Conservation (phyloP, 331 rosid species). For the Malus hybrid region DNA sequence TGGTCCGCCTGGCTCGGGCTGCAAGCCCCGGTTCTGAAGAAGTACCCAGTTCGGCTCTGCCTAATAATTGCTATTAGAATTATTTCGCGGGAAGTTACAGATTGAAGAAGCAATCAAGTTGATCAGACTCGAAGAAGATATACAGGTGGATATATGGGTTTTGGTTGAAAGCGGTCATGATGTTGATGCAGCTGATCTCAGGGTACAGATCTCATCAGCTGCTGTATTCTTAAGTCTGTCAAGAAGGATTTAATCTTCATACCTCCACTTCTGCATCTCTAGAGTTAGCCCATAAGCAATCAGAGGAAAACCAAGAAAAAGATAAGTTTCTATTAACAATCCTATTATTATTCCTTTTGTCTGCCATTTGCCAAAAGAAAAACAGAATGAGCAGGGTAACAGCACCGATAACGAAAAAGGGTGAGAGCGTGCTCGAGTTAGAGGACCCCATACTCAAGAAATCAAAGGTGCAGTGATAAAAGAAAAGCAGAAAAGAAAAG, state of each 20-base stretch:
- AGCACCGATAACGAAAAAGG: no score
- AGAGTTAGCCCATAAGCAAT: no score
- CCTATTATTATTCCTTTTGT: no score
- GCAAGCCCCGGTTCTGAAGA: constrained; percentile 87
- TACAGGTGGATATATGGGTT: constrained; percentile 88
- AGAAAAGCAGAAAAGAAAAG: no score
- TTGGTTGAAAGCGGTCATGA: constrained; percentile 99
- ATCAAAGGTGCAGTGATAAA: no score
- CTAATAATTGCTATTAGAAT: constrained; percentile 58
- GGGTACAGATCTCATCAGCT: constrained; percentile 77
- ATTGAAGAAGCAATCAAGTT: constrained; percentile 80
- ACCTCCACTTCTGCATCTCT: background rate
- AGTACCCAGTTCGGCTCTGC: constrained; percentile 84
- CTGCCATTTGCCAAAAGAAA: no score
- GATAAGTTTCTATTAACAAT: no score
- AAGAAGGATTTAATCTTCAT: constrained; percentile 30
- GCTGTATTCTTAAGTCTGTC: constrained; percentile 75
- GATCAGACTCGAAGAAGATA: constrained; percentile 88
- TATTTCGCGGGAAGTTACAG: constrained; percentile 51
- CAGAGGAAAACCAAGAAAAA: no score
- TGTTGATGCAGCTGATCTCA: constrained; percentile 76
- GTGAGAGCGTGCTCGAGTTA: no score
- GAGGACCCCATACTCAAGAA: no score
- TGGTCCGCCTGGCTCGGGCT: constrained; percentile 96
- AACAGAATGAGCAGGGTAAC: no score